Evolutionary conservation across 176 grass and related monocot species (phyloP).

Genomic region (Oryza longistaminata): DNA sequence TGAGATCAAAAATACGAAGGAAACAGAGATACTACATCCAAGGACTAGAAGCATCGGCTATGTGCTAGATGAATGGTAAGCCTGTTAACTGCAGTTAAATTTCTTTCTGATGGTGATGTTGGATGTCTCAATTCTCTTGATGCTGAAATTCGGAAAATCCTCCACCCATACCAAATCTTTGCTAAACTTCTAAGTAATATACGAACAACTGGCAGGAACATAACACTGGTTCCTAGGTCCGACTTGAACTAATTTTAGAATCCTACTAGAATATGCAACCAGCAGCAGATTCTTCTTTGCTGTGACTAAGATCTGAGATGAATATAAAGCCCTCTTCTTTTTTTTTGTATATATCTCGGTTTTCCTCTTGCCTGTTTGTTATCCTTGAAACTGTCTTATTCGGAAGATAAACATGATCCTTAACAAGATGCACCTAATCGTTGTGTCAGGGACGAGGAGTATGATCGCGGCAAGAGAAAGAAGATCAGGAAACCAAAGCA

Average conservation of each 20-base stretch:
- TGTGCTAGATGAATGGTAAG: conserved; percentile 71
- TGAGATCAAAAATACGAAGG: conserved; percentile 25
- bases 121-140: not conserved
- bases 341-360: not conserved
- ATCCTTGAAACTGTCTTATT: not conserved
- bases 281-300: not conserved
- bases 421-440: conserved; percentile 12
- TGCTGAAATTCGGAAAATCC: not conserved
- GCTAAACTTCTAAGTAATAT: not conserved
- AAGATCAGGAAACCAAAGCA: conserved; percentile 50
- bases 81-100: not conserved
- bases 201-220: not conserved
- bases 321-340: not conserved
- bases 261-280: not conserved
- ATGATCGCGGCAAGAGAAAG: conserved; percentile 65
- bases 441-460: conserved; percentile 58
- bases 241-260: not conserved
- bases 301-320: not conserved
- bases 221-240: not conserved
- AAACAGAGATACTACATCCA: not conserved
- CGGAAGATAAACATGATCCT: not conserved
- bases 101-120: not conserved
- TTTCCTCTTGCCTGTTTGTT: not conserved
- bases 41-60: conserved; percentile 61
- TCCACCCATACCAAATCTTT: not conserved